phyloP scores from a whole-genome alignment of 169 alveolate genomes.

The Prorocentrum cordatum region DNA sequence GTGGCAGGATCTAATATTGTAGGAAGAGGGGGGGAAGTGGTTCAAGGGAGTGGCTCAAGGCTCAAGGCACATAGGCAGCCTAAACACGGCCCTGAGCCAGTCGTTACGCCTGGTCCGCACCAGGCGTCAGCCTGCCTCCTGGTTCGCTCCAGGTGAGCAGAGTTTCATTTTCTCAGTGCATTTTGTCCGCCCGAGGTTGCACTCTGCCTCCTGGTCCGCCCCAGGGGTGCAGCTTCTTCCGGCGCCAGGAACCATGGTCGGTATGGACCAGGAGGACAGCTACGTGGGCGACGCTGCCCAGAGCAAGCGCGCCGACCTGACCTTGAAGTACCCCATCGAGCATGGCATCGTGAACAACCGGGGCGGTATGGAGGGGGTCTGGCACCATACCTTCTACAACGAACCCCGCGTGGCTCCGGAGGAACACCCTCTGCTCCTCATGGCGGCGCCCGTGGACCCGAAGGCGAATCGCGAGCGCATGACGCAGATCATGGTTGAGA shows the following conservation, averaged over 20 bases:
- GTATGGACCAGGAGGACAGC: constrained; percentile 91
- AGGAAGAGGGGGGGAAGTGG: not conserved
- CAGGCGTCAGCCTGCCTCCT: too few species aligned
- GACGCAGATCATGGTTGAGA: constrained; percentile 96
- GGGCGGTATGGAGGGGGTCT: constrained; percentile 97
- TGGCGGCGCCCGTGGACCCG: constrained; percentile 99
- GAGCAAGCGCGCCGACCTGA: constrained; percentile 93
- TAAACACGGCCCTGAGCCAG: too few species aligned
- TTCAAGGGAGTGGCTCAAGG: not conserved
- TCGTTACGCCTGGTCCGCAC: too few species aligned
- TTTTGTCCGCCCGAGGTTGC: too few species aligned
- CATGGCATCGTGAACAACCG: constrained; percentile 94
- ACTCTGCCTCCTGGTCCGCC: too few species aligned
- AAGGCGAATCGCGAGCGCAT: constrained; percentile 76
- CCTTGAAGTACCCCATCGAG: constrained; percentile 94
- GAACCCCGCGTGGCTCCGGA: constrained; percentile 97
- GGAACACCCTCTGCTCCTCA: constrained; percentile 94
- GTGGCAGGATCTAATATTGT: not conserved
- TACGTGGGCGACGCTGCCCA: constrained; percentile 99
- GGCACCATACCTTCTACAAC: constrained; percentile 98
- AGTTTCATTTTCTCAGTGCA: too few species aligned
- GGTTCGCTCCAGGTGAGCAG: too few species aligned
- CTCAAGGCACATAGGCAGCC: constrained; percentile 1
- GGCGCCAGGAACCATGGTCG: constrained; percentile 94
- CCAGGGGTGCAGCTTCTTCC: too few species aligned